Base-by-base conservation (phyloP, 805 yeast species). In the Starmerella stellata region DNA sequence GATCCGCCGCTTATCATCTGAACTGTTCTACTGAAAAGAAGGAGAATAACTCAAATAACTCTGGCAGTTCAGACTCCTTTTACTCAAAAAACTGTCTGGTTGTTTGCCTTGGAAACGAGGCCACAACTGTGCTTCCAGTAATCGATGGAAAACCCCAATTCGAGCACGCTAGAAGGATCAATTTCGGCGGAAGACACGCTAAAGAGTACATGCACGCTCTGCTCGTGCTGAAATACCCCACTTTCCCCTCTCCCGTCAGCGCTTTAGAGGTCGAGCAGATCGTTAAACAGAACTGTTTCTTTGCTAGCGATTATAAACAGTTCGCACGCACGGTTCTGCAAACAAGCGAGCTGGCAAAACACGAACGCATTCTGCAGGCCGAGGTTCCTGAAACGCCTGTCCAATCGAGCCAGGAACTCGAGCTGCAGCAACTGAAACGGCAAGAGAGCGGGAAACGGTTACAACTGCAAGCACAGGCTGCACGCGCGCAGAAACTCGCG, bases 381-480 rank as follows among this genome's bases (percentile, higher is more conserved):
- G 92, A 95, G 1, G 73, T 78, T 40, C 67, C 72, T 2, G 79
- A 70, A 43, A 35, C 37, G 5, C 21, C 21, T 2, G 19, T 8
- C 5, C 24, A 24, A 8, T 31, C 38, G n/a, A 67, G 71, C 2
- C 64, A 70, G 7, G 75, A 70, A 38, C 72, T 70, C 33, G 80
- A 76, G 53, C 95, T 87, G 54, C 57, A 85, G 20, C 76, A 85
- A 1, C 87, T 78, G 47, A 75, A 77, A 53, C 68, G 93, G 43
- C 69, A 70, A 49, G 95, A 83, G 53, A 78, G 78, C 45, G 95
- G 95, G 7, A 70, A 76, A 45, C 66, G 93, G 46, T 64, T 92
- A 44, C 96, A 90, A 59, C 93, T 81, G 51, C 95, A 83, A 57
- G 95, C 95, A 0, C 83, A 77, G 49, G 77, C 75, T 51, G 76